Conservation (phyloP, 2,329 filamentous ascomycete genomes). For the Aspergillus hiratsukae region DNA sequence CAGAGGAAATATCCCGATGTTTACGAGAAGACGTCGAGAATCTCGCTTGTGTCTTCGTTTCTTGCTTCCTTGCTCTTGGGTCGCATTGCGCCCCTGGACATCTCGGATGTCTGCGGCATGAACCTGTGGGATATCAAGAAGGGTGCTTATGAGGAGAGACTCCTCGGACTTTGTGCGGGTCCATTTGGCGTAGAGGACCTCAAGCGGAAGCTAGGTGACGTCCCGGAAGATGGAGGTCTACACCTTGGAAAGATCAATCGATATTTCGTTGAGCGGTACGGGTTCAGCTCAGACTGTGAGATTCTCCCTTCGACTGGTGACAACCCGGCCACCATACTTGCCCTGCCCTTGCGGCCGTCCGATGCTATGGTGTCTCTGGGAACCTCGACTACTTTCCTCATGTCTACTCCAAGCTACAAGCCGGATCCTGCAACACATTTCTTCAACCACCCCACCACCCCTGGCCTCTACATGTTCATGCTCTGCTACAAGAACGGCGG, state of each 20-base stretch:
- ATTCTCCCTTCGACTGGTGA: conserved; percentile 90
- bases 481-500: conserved; percentile 99
- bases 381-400: conserved; percentile 94
- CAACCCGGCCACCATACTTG: conserved; percentile 92
- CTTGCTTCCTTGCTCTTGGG: conserved; percentile 87
- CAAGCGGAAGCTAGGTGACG: conserved; percentile 72
- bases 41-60: conserved; percentile 94
- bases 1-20: conserved; percentile 73
- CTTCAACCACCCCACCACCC: conserved; percentile 93
- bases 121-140: conserved; percentile 88
- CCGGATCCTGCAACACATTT: conserved; percentile 92
- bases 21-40: conserved; percentile 74
- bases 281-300: conserved; percentile 69
- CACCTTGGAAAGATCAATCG: conserved; percentile 68
- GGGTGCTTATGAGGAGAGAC: conserved; percentile 66
- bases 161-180: conserved; percentile 72
- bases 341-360: conserved; percentile 76
- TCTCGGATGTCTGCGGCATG: conserved; percentile 93
- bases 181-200: conserved; percentile 60
- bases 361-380: conserved; percentile 94
- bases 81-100: conserved; percentile 80
- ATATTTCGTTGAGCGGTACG: conserved; percentile 77
- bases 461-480: conserved; percentile 98
- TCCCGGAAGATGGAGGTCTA: conserved; percentile 73
- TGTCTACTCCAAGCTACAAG: conserved; percentile 89